Percentiles rank a stretch among this genome's conserved stretches.
Evolutionary conservation across 495 filamentous ascomycete genomes (phyloP).

Genomic region (Neurospora sublineolata): DNA sequence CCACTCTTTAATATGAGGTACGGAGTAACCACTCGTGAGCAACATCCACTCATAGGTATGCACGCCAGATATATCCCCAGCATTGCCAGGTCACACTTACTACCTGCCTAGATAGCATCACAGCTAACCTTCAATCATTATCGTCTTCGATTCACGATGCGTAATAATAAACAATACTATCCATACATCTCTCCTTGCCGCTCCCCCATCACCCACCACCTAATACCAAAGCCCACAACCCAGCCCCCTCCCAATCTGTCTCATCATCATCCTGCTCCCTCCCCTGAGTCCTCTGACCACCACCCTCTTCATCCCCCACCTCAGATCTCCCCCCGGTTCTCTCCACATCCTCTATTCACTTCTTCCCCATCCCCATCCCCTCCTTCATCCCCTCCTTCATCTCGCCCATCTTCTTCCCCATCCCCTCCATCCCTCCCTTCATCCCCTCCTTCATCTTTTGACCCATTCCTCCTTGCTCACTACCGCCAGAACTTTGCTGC

Average conservation of each 20-base stretch:
- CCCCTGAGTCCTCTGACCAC: too few species aligned
- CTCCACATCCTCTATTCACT: neutral
- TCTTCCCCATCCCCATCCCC: conserved; percentile 8
- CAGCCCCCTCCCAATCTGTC: neutral
- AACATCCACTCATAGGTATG: too few species aligned
- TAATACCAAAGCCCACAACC: neutral
- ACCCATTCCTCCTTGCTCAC: neutral
- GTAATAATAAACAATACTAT: too few species aligned
- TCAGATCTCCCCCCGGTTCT: neutral
- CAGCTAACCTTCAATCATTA: too few species aligned
- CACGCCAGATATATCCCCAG: too few species aligned
- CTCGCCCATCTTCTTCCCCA: conserved; percentile 12
- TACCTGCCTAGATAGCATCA: too few species aligned
- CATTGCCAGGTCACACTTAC: too few species aligned
- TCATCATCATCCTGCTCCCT: neutral
- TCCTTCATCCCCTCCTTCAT: conserved; percentile 17
- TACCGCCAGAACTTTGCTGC: neutral
- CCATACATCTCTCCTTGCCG: too few species aligned
- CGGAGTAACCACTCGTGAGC: too few species aligned
- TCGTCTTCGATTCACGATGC: too few species aligned
- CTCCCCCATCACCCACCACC: neutral
- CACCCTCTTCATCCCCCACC: too few species aligned
- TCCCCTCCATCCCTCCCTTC: neutral
- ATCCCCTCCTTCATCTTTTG: neutral
- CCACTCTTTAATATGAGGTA: too few species aligned